phyloP scores from a whole-genome alignment of 2,329 filamentous ascomycete species.

The Nemania sp. region DNA sequence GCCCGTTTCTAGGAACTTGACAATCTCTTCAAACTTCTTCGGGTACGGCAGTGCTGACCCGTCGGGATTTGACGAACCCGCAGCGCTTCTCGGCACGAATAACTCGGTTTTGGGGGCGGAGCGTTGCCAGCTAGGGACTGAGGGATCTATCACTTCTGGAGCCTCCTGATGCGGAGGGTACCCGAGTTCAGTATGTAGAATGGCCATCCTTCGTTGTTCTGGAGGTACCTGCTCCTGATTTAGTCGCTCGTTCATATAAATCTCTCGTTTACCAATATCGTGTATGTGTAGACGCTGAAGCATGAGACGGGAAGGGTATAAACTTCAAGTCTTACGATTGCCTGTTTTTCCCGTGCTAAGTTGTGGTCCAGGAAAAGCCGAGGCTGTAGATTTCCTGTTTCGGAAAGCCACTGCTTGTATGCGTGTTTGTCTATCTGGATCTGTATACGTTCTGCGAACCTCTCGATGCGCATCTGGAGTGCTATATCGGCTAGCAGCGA shows the following conservation, averaged over 20 bases:
- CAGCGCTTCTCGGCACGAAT: conserved; percentile 46
- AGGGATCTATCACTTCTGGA: conserved; percentile 24
- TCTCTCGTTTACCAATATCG: too few relatives aligned
- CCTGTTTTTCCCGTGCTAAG: conserved; percentile 41
- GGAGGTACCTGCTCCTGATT: conserved; percentile 27
- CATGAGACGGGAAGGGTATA: neutral
- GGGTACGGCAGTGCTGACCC: conserved; percentile 69
- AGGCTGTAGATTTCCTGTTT: conserved; percentile 36
- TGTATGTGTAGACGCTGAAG: neutral
- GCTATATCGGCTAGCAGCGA: conserved; percentile 41
- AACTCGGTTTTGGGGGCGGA: conserved; percentile 50
- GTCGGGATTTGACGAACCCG: conserved; percentile 34
- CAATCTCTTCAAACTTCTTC: conserved; percentile 78
- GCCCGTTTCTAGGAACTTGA: conserved; percentile 78
- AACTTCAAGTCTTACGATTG: conserved; percentile 38
- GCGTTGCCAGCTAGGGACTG: conserved; percentile 51
- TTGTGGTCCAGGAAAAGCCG: conserved; percentile 46
- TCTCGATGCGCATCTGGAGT: conserved; percentile 44
- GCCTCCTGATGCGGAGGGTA: conserved; percentile 21
- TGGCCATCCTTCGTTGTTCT: conserved; percentile 34
- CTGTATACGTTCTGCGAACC: conserved; percentile 48
- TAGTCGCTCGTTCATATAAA: conserved; percentile 8
- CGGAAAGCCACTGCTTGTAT: conserved; percentile 47
- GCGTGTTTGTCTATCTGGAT: conserved; percentile 46
- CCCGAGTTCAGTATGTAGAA: conserved; percentile 33